These are phyloP conservation scores for Xylaria castorea DNA, from an alignment of 495 filamentous ascomycete species.

Conservation along the genomic window DNA sequence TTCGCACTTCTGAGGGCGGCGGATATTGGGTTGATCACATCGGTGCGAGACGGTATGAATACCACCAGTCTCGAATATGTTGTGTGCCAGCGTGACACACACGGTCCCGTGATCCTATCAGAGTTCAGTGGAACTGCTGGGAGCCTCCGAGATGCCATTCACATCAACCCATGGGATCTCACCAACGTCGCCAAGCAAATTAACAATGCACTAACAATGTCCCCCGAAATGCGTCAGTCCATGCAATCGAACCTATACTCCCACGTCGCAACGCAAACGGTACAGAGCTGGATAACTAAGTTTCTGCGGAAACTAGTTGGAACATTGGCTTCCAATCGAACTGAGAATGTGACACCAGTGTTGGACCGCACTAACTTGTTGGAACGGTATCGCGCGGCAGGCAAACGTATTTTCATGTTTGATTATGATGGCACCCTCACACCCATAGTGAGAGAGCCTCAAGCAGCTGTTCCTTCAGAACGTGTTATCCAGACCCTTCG, in stretches of 20 bases:
- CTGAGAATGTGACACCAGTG: conserved; percentile 76
- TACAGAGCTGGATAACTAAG: conserved; percentile 80
- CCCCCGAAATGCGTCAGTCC: conserved; percentile 61
- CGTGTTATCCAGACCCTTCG: conserved; percentile 79
- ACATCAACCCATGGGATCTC: conserved; percentile 94
- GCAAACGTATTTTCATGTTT: conserved; percentile 89
- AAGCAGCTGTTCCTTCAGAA: conserved; percentile 84
- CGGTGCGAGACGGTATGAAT: conserved; percentile 95
- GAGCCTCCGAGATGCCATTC: conserved; percentile 80
- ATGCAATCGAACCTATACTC: conserved; percentile 72
- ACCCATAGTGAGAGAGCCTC: conserved; percentile 88
- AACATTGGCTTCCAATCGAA: conserved; percentile 77
- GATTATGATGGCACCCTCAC: conserved; percentile 99
- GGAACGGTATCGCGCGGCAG: conserved; percentile 71
- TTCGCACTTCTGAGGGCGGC: conserved; percentile 86
- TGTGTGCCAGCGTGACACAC: conserved; percentile 82
- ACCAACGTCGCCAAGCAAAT: conserved; percentile 81
- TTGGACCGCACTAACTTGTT: conserved; percentile 76
- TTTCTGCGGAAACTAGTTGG: conserved; percentile 77
- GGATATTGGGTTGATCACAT: conserved; percentile 90
- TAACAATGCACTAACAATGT: conserved; percentile 77
- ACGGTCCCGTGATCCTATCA: conserved; percentile 87
- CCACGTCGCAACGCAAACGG: conserved; percentile 82
- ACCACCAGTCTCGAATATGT: conserved; percentile 94
- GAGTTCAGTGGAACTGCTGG: conserved; percentile 95